Conservation (phyloP, 805 yeast species). For the Sporopachydermia quercuum region DNA sequence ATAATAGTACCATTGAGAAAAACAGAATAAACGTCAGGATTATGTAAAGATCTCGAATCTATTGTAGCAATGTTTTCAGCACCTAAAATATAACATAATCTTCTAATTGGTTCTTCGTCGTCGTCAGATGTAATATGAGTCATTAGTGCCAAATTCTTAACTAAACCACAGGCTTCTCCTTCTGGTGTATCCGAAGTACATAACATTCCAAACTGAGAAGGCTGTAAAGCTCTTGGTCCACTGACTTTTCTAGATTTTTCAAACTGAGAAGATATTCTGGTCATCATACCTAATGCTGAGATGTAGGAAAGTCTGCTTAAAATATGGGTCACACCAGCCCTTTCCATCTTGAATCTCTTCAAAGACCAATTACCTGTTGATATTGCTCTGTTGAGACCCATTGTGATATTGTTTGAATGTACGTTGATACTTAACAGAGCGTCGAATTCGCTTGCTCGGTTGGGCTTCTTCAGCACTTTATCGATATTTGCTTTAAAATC, state of each 20-base stretch:
- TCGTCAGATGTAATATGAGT: constrained; percentile 98
- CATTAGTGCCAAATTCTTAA: constrained; percentile 92
- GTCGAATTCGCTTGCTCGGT: constrained; percentile 89
- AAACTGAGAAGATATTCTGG: constrained; percentile 96
- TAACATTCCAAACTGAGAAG: constrained; percentile 97
- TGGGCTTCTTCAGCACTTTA: constrained; percentile 84
- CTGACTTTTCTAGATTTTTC: constrained; percentile 96
- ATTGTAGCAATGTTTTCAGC: constrained; percentile 73
- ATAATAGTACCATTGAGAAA: constrained; percentile 88
- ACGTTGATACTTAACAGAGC: constrained; percentile 81
- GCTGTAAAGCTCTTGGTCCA: constrained; percentile 97
- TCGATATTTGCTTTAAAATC: constrained; percentile 93
- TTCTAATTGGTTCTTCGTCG: constrained; percentile 78
- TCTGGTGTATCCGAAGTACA: constrained; percentile 99
- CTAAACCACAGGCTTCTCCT: constrained; percentile 99
- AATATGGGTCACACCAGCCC: constrained; percentile 98
- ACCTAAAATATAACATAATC: constrained; percentile 68
- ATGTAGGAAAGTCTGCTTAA: constrained; percentile 82
- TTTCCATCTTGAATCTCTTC: constrained; percentile 97
- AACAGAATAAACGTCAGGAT: constrained; percentile 67
- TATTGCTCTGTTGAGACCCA: constrained; percentile 89
- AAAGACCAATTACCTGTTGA: constrained; percentile 99
- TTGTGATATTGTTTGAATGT: constrained; percentile 85
- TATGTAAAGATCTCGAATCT: constrained; percentile 73
- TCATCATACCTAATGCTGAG: constrained; percentile 98